Evolutionary conservation across 2,329 filamentous ascomycete genomes (phyloP).

Genomic region (Fusarium sp.): DNA sequence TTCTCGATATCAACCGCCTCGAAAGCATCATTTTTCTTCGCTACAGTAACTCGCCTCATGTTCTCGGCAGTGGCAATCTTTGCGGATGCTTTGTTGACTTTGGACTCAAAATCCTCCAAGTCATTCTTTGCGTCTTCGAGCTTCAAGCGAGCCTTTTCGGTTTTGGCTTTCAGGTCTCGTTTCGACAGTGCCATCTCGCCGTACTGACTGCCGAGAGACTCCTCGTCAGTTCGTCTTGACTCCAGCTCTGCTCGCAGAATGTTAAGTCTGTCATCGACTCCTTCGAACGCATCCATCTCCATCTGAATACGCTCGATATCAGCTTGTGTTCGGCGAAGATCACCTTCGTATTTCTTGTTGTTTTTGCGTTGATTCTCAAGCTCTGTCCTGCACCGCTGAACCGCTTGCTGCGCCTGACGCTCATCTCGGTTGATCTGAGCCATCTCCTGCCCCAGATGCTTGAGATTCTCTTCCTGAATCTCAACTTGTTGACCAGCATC

Average conservation of each 20-base stretch:
- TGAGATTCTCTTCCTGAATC: slow-evolving; percentile 61
- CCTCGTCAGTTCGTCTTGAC: slow-evolving; percentile 61
- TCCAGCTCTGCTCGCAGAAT: slow-evolving; percentile 67
- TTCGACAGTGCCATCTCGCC: slow-evolving; percentile 63
- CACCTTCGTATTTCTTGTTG: slow-evolving; percentile 59
- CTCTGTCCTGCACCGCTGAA: slow-evolving; percentile 60
- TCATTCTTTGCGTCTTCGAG: slow-evolving; percentile 51
- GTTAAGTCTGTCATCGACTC: slow-evolving; percentile 74
- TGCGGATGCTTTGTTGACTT: slow-evolving; percentile 65
- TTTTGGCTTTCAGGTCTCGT: slow-evolving; percentile 58
- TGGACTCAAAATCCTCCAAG: slow-evolving; percentile 56
- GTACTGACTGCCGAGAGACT: slow-evolving; percentile 66
- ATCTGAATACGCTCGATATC: slow-evolving; percentile 62
- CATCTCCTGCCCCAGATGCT: slow-evolving; percentile 67
- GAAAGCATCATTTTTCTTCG: slow-evolving; percentile 71
- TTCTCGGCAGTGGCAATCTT: slow-evolving; percentile 63
- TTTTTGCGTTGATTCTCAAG: slow-evolving; percentile 56
- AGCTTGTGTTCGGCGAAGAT: slow-evolving; percentile 70
- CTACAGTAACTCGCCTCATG: slow-evolving; percentile 64
- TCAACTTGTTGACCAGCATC: slow-evolving; percentile 75
- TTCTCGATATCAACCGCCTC: slow-evolving; percentile 62
- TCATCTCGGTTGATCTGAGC: slow-evolving; percentile 62
- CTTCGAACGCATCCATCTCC: slow-evolving; percentile 73
- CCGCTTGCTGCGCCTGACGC: slow-evolving; percentile 59
- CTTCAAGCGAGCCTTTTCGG: slow-evolving; percentile 55